phyloP scores from a whole-genome alignment of 345 rosid species.

The Raphanus raphanistrum region DNA sequence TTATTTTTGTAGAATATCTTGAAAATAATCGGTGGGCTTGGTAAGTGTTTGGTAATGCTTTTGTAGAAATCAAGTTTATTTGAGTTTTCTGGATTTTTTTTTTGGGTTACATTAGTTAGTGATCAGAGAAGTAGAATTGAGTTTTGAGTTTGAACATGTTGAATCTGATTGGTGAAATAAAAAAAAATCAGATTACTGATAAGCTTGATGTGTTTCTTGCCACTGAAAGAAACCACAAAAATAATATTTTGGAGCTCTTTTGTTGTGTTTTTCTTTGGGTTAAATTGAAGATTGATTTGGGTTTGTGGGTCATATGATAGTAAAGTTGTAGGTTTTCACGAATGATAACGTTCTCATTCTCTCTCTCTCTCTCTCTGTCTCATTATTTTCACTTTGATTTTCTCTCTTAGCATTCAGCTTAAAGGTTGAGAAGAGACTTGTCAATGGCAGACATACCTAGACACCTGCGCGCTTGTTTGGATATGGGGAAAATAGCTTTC shows the following conservation, averaged over 20 bases:
- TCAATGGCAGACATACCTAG: conserved; percentile 82
- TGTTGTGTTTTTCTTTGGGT: neutral
- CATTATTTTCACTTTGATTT: neutral
- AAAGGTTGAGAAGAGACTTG: conserved; percentile 28
- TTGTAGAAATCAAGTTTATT: neutral
- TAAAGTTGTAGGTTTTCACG: neutral
- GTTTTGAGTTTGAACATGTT: neutral
- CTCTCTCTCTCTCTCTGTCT: neutral
- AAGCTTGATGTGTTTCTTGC: neutral
- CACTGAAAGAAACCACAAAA: neutral
- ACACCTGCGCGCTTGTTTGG: conserved; percentile 71
- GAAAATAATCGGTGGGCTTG: neutral
- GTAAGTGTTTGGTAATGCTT: neutral
- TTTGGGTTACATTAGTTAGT: neutral
- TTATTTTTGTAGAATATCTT: neutral
- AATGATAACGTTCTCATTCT: neutral
- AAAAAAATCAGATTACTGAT: neutral
- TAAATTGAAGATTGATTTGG: neutral
- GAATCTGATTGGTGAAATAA: neutral
- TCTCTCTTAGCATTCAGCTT: neutral
- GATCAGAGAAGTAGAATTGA: conserved; percentile 11
- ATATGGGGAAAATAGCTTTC: conserved; percentile 72
- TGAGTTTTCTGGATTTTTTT: neutral
- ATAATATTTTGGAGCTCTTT: neutral
- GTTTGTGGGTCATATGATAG: neutral